phyloP scores from a whole-genome alignment of 805 yeast species.

The Schizosaccharomyces lindneri region DNA sequence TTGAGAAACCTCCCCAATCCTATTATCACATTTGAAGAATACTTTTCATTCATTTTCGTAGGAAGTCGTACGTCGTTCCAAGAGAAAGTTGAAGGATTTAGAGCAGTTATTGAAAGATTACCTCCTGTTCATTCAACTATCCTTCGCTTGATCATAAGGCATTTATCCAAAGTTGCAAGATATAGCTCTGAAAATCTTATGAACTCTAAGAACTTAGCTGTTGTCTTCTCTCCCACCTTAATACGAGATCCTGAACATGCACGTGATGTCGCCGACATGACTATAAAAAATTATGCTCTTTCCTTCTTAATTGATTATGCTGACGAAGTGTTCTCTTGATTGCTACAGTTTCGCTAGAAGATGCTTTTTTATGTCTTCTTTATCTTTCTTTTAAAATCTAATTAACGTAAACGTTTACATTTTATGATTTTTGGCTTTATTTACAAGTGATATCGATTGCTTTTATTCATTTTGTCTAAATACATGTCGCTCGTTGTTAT shows the following conservation, averaged over 20 bases:
- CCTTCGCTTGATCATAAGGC: conserved; percentile 26
- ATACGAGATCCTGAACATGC: conserved; percentile 58
- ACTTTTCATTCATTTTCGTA: conserved; percentile 39
- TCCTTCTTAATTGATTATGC: conserved; percentile 31
- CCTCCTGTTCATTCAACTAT: conserved; percentile 28
- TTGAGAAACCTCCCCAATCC: conserved; percentile 69
- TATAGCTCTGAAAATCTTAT: conserved; percentile 40
- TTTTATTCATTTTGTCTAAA: too few relatives aligned
- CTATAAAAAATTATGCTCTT: conserved; percentile 48
- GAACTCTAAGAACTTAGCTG: conserved; percentile 60
- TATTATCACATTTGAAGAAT: conserved; percentile 42
- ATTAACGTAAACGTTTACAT: too few relatives aligned
- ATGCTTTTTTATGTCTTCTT: not conserved
- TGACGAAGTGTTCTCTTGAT: not conserved
- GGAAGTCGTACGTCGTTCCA: conserved; percentile 8
- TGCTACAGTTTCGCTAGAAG: not conserved
- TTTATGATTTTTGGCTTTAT: too few relatives aligned
- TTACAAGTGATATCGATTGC: too few relatives aligned
- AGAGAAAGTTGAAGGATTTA: conserved; percentile 8
- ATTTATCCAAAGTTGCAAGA: conserved; percentile 34
- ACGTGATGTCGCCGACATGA: conserved; percentile 66
- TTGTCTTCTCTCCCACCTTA: conserved; percentile 85
- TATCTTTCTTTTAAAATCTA: not conserved
- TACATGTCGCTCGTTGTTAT: too few relatives aligned
- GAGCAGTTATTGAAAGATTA: conserved; percentile 21